These are phyloP conservation scores for Tylopilus sp. DNA, from an alignment of 768 basidiomycete genomes.

Conservation along the genomic window DNA sequence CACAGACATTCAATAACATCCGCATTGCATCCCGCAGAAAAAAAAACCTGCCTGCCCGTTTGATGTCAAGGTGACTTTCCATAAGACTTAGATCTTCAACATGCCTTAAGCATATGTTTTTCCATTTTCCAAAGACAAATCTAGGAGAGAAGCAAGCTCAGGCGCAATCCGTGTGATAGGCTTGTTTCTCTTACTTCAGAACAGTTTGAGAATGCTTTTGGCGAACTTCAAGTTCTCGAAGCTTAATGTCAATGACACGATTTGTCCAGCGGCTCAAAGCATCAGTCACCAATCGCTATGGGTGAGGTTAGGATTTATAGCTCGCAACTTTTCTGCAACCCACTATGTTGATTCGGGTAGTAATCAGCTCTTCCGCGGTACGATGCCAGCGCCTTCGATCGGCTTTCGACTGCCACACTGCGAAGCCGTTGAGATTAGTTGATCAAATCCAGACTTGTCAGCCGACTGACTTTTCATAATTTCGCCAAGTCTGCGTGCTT, in stretches of 20 bases:
- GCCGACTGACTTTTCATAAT: slow-evolving; percentile 32
- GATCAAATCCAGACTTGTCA: slow-evolving; percentile 11
- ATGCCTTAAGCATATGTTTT: slow-evolving; percentile 54
- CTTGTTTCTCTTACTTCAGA: slow-evolving; percentile 32
- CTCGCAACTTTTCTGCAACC: slow-evolving; percentile 7
- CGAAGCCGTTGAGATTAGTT: slow-evolving; percentile 6
- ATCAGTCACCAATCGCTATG: slow-evolving; percentile 50
- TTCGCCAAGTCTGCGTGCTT: slow-evolving; percentile 33
- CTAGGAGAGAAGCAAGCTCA: slow-evolving; percentile 36
- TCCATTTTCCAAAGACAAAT: slow-evolving; percentile 67
- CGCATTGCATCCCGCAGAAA: not conserved
- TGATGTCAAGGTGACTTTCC: slow-evolving; percentile 79
- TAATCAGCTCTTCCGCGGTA: slow-evolving; percentile 43
- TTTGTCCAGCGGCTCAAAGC: slow-evolving; percentile 64
- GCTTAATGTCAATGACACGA: slow-evolving; percentile 68
- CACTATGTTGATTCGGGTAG: slow-evolving; percentile 40
- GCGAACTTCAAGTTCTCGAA: slow-evolving; percentile 62
- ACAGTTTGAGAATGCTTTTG: slow-evolving; percentile 43
- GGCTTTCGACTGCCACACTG: slow-evolving; percentile 49
- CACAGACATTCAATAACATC: not conserved
- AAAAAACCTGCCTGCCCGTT: slow-evolving; percentile 60
- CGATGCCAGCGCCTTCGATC: slow-evolving; percentile 38
- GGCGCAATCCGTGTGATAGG: slow-evolving; percentile 10
- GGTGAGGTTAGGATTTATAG: not conserved
- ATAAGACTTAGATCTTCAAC: slow-evolving; percentile 73